Evolutionary conservation across 225 moss, liverwort and hornwort species (phyloP).

Genomic region (Sphagnum tenellum): DNA sequence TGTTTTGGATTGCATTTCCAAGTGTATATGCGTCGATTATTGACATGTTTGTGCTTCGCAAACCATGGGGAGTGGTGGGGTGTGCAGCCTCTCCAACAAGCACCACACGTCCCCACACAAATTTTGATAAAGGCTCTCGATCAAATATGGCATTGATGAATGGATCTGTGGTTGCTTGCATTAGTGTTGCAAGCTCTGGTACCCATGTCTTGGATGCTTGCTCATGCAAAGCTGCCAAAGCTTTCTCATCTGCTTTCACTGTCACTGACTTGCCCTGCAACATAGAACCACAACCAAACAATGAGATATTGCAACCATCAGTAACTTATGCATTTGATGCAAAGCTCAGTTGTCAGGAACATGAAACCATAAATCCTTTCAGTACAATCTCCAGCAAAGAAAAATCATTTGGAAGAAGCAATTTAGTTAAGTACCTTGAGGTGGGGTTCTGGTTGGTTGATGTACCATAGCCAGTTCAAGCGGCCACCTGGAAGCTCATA

Average conservation of each 20-base stretch:
- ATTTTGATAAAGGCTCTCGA: slow-evolving; percentile 42
- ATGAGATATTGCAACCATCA: too few species aligned
- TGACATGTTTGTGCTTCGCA: slow-evolving; percentile 83
- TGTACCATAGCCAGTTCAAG: slow-evolving; percentile 91
- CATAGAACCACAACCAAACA: too few species aligned
- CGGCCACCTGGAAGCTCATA: slow-evolving; percentile 56
- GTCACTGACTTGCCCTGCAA: slow-evolving; percentile 59
- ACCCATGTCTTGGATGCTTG: slow-evolving; percentile 52
- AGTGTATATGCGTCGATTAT: slow-evolving; percentile 47
- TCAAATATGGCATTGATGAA: slow-evolving; percentile 75
- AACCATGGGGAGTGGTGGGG: slow-evolving; percentile 62
- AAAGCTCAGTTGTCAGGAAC: too few species aligned
- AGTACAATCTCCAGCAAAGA: too few species aligned
- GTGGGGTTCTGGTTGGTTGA: slow-evolving; percentile 65
- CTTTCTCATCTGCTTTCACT: slow-evolving; percentile 28
- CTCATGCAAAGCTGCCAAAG: slow-evolving; percentile 30
- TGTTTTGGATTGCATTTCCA: slow-evolving; percentile 40
- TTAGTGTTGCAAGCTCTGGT: slow-evolving; percentile 42
- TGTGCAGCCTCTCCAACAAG: slow-evolving; percentile 91
- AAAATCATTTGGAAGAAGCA: not conserved
- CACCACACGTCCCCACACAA: slow-evolving; percentile 59
- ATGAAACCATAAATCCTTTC: too few species aligned
- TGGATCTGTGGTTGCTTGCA: slow-evolving; percentile 48
- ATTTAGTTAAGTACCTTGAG: slow-evolving; percentile 36
- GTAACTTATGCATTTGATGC: too few species aligned